Conservation (phyloP, 306 rosid genomes). For the Hippophae tibetana region DNA sequence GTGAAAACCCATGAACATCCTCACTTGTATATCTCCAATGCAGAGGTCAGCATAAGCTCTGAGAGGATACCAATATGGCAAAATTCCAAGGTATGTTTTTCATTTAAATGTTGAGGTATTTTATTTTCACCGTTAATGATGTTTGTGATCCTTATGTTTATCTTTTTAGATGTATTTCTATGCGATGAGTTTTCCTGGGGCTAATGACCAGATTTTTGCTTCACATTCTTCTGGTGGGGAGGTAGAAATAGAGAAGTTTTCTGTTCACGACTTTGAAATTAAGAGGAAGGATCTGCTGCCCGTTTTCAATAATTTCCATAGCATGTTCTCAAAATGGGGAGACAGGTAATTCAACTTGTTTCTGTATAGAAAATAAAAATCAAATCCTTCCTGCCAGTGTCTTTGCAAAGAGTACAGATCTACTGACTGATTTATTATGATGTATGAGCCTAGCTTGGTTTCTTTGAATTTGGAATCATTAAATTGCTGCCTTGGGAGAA, state of each 20-base stretch:
- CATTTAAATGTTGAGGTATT: conserved; percentile 16
- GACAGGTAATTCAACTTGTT: conserved; percentile 47
- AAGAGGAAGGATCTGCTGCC: conserved; percentile 78
- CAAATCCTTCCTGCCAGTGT: no score
- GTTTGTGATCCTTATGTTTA: conserved; percentile 19
- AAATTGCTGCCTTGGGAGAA: no score
- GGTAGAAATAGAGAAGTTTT: conserved; percentile 69
- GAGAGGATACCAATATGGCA: conserved; percentile 91
- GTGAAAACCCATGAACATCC: conserved; percentile 36
- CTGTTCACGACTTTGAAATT: conserved; percentile 59
- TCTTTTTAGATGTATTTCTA: conserved; percentile 58
- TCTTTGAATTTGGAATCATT: no score
- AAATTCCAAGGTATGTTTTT: conserved; percentile 55
- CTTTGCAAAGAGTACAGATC: no score
- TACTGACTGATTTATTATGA: no score
- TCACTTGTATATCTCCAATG: conserved; percentile 63
- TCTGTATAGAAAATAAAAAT: not conserved
- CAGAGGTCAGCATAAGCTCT: conserved; percentile 76
- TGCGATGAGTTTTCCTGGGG: conserved; percentile 43
- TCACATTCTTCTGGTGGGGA: conserved; percentile 46
- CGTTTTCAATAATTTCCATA: conserved; percentile 58
- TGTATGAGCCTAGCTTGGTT: no score
- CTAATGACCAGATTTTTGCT: conserved; percentile 28
- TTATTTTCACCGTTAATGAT: conserved; percentile 11
- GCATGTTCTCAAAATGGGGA: conserved; percentile 55